These are phyloP conservation scores for Hypholoma sublateritium DNA, from an alignment of 768 basidiomycete genomes.

Conservation along the genomic window DNA sequence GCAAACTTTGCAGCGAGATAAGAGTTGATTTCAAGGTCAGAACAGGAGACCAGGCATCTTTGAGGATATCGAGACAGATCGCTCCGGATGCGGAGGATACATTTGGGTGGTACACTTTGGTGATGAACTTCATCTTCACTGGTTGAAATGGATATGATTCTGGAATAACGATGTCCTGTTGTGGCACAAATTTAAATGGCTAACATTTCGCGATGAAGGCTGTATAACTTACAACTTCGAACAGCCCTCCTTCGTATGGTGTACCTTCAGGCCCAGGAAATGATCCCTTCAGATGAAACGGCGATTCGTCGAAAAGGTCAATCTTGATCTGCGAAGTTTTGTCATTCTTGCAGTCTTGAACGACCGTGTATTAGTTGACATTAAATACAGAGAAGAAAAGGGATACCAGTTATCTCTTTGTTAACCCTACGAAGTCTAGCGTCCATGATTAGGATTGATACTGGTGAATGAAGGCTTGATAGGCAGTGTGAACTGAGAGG, in stretches of 20 bases:
- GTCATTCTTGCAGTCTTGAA: slow-evolving; percentile 90
- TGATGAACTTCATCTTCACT: slow-evolving; percentile 98
- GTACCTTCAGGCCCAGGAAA: slow-evolving; percentile 93
- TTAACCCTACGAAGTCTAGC: slow-evolving; percentile 88
- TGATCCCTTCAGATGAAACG: slow-evolving; percentile 88
- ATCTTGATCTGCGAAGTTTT: slow-evolving; percentile 85
- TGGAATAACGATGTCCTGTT: slow-evolving; percentile 89
- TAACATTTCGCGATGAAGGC: background rate
- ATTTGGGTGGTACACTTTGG: slow-evolving; percentile 96
- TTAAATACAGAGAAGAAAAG: background rate
- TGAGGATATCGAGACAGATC: slow-evolving; percentile 88
- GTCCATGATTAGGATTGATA: slow-evolving; percentile 53
- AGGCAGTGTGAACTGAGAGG: background rate
- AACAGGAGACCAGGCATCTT: slow-evolving; percentile 94
- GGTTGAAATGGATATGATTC: slow-evolving; percentile 92
- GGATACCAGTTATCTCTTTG: slow-evolving; percentile 86
- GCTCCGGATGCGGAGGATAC: slow-evolving; percentile 92
- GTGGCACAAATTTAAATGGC: slow-evolving; percentile 2
- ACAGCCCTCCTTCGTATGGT: slow-evolving; percentile 90
- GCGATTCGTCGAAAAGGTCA: slow-evolving; percentile 84
- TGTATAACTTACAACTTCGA: slow-evolving; percentile 72
- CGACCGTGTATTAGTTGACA: slow-evolving; percentile 1
- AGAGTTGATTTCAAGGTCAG: slow-evolving; percentile 95
- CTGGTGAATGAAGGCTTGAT: background rate
- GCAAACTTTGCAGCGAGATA: slow-evolving; percentile 89